These are phyloP conservation scores for Solanum sparsipilum DNA, from an alignment of 257 asterid species.

Conservation along the genomic window DNA sequence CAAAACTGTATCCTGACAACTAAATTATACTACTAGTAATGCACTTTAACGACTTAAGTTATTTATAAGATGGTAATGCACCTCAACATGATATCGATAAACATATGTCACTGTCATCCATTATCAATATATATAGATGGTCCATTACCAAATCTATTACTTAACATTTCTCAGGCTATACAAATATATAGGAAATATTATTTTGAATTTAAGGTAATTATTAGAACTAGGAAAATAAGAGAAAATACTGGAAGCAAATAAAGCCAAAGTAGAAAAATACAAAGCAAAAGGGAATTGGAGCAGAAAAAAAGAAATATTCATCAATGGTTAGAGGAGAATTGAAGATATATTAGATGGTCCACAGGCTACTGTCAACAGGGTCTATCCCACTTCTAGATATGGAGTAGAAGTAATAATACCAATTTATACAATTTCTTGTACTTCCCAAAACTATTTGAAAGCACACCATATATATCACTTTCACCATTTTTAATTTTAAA, in stretches of 20 bases:
- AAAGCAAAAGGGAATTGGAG: neutral
- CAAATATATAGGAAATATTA: neutral
- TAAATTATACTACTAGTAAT: neutral
- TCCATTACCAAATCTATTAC: neutral
- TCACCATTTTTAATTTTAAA: neutral
- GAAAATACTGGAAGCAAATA: neutral
- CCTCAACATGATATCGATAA: neutral
- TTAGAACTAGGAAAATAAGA: neutral
- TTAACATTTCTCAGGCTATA: neutral
- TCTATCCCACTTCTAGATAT: neutral
- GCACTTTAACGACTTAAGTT: neutral
- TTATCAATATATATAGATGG: neutral
- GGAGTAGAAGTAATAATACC: neutral
- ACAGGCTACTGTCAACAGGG: neutral
- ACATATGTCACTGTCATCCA: neutral
- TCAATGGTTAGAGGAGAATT: neutral
- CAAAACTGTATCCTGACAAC: neutral
- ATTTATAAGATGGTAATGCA: neutral
- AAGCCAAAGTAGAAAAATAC: slow-evolving; percentile 3
- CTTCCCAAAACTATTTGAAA: neutral
- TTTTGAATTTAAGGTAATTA: neutral
- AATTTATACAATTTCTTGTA: neutral
- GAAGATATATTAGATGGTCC: neutral
- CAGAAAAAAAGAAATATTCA: neutral
- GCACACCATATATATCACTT: neutral